Conservation (phyloP, 2,329 filamentous ascomycete species). For the Decorospora gaudefroyi region DNA sequence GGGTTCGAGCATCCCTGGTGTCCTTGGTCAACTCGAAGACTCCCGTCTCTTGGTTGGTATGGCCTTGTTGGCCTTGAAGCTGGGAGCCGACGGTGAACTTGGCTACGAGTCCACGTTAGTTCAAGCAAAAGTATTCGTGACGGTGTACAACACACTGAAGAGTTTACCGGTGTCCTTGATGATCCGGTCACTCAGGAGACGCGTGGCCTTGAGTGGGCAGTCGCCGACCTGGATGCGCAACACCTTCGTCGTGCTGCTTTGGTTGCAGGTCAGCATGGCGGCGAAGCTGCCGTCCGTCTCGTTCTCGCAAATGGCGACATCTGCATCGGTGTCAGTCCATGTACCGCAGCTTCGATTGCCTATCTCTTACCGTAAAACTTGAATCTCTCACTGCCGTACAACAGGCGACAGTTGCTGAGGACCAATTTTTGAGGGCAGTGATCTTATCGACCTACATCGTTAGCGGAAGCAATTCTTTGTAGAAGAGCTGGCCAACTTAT, state of each 20-base stretch:
- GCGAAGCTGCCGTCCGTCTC: conserved; percentile 65
- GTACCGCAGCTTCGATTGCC: no score
- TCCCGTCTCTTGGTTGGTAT: conserved; percentile 5
- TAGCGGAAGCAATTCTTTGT: conserved; percentile 31
- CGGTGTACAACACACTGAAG: conserved; percentile 20
- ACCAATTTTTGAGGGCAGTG: conserved; percentile 32
- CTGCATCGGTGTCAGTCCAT: conserved; percentile 14
- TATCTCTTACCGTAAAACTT: conserved; percentile 31
- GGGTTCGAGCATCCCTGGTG: not conserved
- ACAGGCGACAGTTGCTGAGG: conserved; percentile 31
- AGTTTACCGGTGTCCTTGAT: conserved; percentile 29
- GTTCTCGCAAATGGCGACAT: conserved; percentile 23
- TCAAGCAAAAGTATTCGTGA: not conserved
- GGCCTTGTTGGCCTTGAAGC: conserved; percentile 24
- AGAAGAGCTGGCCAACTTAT: conserved; percentile 3
- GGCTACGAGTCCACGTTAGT: conserved; percentile 12
- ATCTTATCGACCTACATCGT: conserved; percentile 60
- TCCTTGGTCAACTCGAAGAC: conserved; percentile 12
- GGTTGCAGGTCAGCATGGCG: conserved; percentile 93
- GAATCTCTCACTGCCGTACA: conserved; percentile 34
- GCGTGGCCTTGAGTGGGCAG: conserved; percentile 66
- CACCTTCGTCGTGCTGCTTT: conserved; percentile 72
- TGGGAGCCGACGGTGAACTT: conserved; percentile 27
- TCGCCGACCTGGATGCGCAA: conserved; percentile 73
- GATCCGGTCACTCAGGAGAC: conserved; percentile 24